Conservation (phyloP, 306 rosid genomes). For the Hylodesmum podocarpum region DNA sequence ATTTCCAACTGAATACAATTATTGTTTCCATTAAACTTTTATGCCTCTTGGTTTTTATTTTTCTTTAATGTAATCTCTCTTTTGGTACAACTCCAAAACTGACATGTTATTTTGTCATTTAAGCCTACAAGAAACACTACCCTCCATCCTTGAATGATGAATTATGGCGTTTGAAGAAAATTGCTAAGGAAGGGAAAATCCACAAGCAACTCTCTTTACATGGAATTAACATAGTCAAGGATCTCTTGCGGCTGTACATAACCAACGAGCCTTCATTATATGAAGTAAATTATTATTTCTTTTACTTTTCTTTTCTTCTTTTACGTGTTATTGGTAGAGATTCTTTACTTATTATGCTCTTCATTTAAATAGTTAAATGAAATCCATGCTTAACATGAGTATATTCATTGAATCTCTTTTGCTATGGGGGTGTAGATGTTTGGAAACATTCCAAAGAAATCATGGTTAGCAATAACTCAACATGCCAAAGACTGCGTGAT, state of each 20-base stretch:
- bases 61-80: constrained; percentile 4
- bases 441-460: constrained; percentile 30
- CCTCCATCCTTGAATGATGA: constrained; percentile 60
- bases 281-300: constrained; percentile 34
- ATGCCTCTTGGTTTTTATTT: background rate
- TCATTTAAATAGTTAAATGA: background rate
- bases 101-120: constrained; percentile 19
- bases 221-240: constrained; percentile 44
- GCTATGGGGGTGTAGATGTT: constrained; percentile 47
- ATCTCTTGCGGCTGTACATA: constrained; percentile 39
- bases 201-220: constrained; percentile 25
- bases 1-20: background rate
- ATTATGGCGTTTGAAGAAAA: constrained; percentile 63
- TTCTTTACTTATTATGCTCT: background rate
- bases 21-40: background rate
- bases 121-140: constrained; percentile 58
- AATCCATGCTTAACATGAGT: background rate
- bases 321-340: background rate
- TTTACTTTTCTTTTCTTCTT: background rate
- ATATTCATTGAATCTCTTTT: constrained; percentile 1
- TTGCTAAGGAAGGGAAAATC: constrained; percentile 45
- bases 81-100: constrained; percentile 12
- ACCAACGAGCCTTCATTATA: constrained; percentile 33
- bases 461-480: constrained; percentile 43
- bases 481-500: constrained; percentile 53